Base-by-base conservation (phyloP, 352 stramenopile species). In the Phytophthora pistaciae region DNA sequence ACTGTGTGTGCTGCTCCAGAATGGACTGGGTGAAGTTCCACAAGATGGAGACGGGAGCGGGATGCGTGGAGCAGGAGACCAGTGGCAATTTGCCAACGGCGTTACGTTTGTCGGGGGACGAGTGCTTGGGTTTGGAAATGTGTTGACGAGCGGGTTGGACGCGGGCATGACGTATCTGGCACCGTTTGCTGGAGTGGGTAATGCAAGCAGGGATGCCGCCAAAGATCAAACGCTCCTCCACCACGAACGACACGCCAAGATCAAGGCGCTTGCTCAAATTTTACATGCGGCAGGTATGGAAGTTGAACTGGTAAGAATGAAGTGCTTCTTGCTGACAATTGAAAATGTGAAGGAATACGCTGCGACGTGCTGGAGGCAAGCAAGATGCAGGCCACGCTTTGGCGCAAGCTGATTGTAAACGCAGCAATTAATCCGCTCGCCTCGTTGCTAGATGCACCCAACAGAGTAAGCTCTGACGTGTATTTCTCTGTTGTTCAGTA, bases 391-490 rank as follows among this genome's bases (percentile, higher is more conserved):
- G 75, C 72, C 11, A 91, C 91, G 36, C 74, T 91, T 11, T 95
- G 88, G 88, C 76, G 79, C 18, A 95, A 95, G 53, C 71, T 94
- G 36, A 88, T 95, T 69, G 83, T 95, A 40, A 95, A 95, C 61
- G 88, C 88, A 2, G 85, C 75, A 2, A 93, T 95, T 66, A 95
- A 95, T 55, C 86, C 88, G 4, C 72, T 95, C 18, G 84, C 83
- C 9, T 87, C 83, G 9, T 55, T 95, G 16, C 44, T 94, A 5
- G 74, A 95, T 58, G 68, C 75, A 11, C 54, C 78, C 2, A 95
- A 95, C 66, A 54, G 71, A 29, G 84, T 87, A 67, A 54, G 60
- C 29, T 33, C 11, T 42, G 5, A 16, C 13, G 10, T 42, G 36
- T 42, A 13, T 16, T n/a, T 11, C 21, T 49, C 3, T 57, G n/a